Percentiles rank a stretch among this genome's conserved stretches.
These are phyloP conservation scores for Astrothelium macrocarpum DNA, from an alignment of 495 filamentous ascomycete species.

Conservation along the genomic window DNA sequence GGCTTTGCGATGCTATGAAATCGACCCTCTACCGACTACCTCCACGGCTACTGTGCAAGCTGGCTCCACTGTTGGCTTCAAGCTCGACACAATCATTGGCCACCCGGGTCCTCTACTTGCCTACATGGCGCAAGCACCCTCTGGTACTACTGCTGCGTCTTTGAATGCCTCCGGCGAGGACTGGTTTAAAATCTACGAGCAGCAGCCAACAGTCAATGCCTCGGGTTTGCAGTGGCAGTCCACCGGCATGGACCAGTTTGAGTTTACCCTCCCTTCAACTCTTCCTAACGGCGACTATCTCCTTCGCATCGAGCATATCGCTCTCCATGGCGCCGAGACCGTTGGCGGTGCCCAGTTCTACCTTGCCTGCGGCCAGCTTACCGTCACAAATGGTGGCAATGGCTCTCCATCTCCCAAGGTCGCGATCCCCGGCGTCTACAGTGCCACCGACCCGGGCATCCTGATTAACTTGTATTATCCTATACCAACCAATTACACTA, in stretches of 20 bases:
- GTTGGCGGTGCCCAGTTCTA: conserved; percentile 44
- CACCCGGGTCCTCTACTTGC: conserved; percentile 22
- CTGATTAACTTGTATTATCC: conserved; percentile 37
- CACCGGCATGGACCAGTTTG: conserved; percentile 27
- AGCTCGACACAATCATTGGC: conserved; percentile 34
- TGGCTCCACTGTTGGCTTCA: conserved; percentile 38
- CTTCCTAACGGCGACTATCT: conserved; percentile 26
- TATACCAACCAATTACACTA: background rate
- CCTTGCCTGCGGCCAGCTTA: conserved; percentile 49
- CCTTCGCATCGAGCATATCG: conserved; percentile 24
- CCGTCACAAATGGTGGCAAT: conserved; percentile 44
- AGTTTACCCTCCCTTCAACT: conserved; percentile 32
- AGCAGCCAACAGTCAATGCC: conserved; percentile 28
- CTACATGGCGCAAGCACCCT: conserved; percentile 21
- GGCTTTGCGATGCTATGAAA: conserved; percentile 42
- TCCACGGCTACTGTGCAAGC: conserved; percentile 33
- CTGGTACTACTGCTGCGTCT: conserved; percentile 16
- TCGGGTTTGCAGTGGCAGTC: conserved; percentile 18
- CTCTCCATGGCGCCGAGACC: conserved; percentile 32
- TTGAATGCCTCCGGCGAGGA: conserved; percentile 35
- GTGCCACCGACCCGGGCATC: conserved; percentile 38
- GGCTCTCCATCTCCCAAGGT: conserved; percentile 38
- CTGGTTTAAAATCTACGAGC: conserved; percentile 46
- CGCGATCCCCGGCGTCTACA: conserved; percentile 45
- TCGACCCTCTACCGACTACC: conserved; percentile 31